Evolutionary conservation across 768 basidiomycete species (phyloP), one percentile per base, ranked within the genome.

Genomic region (Amanita brunnescens): DNA sequence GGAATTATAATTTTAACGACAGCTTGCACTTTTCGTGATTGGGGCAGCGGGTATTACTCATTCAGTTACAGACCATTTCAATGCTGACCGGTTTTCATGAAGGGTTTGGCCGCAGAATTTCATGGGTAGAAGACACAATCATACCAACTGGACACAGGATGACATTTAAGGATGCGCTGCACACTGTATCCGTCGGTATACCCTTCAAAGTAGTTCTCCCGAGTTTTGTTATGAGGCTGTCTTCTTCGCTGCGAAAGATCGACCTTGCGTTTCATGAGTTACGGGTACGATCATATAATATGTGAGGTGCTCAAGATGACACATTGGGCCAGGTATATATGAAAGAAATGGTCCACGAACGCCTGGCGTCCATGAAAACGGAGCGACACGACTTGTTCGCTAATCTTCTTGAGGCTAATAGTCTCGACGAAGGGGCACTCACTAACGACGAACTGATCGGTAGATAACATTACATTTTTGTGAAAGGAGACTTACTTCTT

Each of bases 11-110:
- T 44, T 12, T 18, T 21, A 35, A 20, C 49, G 14, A 6, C 37
- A 81, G 80, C 71, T 80, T 35, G 74, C 80, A 0, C 70, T 81
- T 2, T 75, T 77, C 47, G 72, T 80, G 29, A 78, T 82, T 49
- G 70, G 78, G 24, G 70, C 70, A 2, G 80, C 80, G 54, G 79
- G 76, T 75, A 54, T 29, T 18, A 29, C 9, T 20, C 9, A 18
- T 16, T n/a, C 8, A 9, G 9, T 10, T 24, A 24, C 13, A 24
- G 59, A 54, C 1, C 26, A 20, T 12, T 26, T 40, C 12, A 40
- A 10, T 52, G 10, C 13, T 35, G 23, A 24, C 24, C 20, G 18
- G n/a, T 32, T 48, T 32, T 23, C 0, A 3, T 24, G 16, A 49
- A 77, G 74, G 78, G 5, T 83, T 81, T 56, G 80, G 80, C 2